Evolutionary conservation across 768 basidiomycete genomes (phyloP).

Genomic region (Mycena sanguinolenta): DNA sequence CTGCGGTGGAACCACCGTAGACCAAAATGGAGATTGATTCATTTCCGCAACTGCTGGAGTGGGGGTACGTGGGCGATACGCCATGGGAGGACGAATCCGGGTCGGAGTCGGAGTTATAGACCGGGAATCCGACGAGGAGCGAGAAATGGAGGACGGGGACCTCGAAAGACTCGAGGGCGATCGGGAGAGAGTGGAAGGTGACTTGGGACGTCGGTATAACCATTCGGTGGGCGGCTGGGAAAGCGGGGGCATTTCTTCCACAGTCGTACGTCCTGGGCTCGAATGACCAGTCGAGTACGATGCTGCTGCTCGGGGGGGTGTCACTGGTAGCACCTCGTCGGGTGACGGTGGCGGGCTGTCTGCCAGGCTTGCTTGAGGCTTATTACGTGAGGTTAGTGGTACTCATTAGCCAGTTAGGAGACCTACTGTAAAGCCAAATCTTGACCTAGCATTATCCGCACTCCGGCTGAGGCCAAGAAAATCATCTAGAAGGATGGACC

Average conservation of each 20-base stretch:
- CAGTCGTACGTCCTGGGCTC: constrained; percentile 37
- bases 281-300: constrained; percentile 27
- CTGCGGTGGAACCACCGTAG: constrained; percentile 31
- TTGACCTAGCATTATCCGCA: constrained; percentile 23
- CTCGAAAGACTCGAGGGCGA: constrained; percentile 36
- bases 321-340: constrained; percentile 27
- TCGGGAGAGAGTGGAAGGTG: constrained; percentile 42
- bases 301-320: constrained; percentile 32
- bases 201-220: constrained; percentile 61
- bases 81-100: constrained; percentile 45
- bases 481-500: constrained; percentile 39
- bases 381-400: constrained; percentile 16
- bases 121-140: constrained; percentile 39
- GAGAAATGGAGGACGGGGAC: constrained; percentile 34
- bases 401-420: constrained; percentile 21
- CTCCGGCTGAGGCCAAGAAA: constrained; percentile 36
- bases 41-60: constrained; percentile 32
- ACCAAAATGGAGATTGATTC: constrained; percentile 37
- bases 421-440: constrained; percentile 35
- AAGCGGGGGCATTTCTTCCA: constrained; percentile 41
- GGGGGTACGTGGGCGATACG: constrained; percentile 44
- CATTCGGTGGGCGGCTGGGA: constrained; percentile 53
- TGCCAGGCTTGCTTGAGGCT: constrained; percentile 20
- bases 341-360: constrained; percentile 34
- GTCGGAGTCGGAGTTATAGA: constrained; percentile 42